Base-by-base conservation (phyloP, 805 yeast species). In the Candida verbasci region DNA sequence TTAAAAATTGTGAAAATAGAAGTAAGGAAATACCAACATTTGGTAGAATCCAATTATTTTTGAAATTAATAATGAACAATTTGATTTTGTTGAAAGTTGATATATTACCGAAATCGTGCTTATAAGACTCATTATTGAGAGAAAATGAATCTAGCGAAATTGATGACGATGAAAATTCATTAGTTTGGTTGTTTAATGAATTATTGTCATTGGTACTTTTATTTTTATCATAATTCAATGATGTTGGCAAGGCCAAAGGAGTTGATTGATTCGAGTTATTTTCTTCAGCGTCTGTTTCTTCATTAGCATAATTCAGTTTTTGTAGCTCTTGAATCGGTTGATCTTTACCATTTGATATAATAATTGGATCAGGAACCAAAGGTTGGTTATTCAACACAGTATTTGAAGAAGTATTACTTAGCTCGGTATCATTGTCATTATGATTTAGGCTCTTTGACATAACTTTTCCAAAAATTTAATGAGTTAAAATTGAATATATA, bases 1-100 rank as follows among this genome's bases (percentile, higher is more conserved):
- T 85, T 67, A 82, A 82, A 34, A 85, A 66, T 52, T 84, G 91
- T 3, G 89, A 73, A 9, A 74, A 36, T 6, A 84, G 55, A 17
- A 82, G 61, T 17, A 82, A 64, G 6, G 73, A 51, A 17, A 83
- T 56, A 0, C 95, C 95, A 10, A 62, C 44, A 49, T 80, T 74
- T 16, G 63, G 61, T 6, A 30, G 16, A 12, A 40, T 35, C 35
- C 38, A 43, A 26, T 29, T 17, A 14, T 34, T 15, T 15, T 34
- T 34, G 9, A 33, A 21, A n/a, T 11, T 10, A 12, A 20, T 17
- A 7, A 32, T 20, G 3, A 23, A 4, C 3, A 4, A 10, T 31
- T 25, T 36, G 4, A 30, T 4, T 21, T 36, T 36, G 16, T 22
- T 24, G 3, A 36, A 14, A 3, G 24, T 14, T 14, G 18, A 17